Conservation (phyloP, 495 filamentous ascomycete genomes). For the Amniculicola lignicola region DNA sequence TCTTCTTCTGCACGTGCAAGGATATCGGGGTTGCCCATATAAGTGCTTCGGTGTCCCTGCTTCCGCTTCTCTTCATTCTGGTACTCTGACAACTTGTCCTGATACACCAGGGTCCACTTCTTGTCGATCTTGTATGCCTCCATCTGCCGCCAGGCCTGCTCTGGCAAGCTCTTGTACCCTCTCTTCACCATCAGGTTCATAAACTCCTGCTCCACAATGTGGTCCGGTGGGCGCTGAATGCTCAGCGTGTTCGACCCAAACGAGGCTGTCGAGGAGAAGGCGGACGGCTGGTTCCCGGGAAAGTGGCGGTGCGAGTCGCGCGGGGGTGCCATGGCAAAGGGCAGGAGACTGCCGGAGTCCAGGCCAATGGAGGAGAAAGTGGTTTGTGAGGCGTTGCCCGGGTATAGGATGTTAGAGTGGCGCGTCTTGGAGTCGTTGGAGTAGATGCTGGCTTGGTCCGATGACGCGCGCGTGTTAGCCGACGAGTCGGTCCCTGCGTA, state of each 20-base stretch:
- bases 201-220: conserved; percentile 87
- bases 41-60: conserved; percentile 62
- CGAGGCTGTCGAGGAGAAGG: conserved; percentile 50
- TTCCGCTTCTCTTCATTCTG: conserved; percentile 91
- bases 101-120: conserved; percentile 96
- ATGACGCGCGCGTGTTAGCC: conserved; percentile 66
- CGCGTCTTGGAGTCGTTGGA: conserved; percentile 49
- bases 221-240: conserved; percentile 70
- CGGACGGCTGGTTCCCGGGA: conserved; percentile 36
- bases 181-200: conserved; percentile 93
- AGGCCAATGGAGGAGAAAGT: conserved; percentile 34
- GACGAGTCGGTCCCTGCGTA: conserved; percentile 64
- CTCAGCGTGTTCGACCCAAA: conserved; percentile 58
- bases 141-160: conserved; percentile 93
- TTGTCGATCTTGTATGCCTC: conserved; percentile 86
- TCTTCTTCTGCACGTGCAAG: conserved; percentile 82
- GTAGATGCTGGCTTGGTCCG: conserved; percentile 65
- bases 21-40: conserved; percentile 61
- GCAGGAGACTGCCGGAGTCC: conserved; percentile 31
- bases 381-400: conserved; percentile 29
- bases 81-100: conserved; percentile 88
- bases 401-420: conserved; percentile 28
- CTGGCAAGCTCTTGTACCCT: conserved; percentile 94
- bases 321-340: conserved; percentile 18
- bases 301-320: conserved; percentile 31